These are phyloP conservation scores for Aspergillus tubingensis DNA, from an alignment of 2,329 filamentous ascomycete genomes.

Conservation along the genomic window DNA sequence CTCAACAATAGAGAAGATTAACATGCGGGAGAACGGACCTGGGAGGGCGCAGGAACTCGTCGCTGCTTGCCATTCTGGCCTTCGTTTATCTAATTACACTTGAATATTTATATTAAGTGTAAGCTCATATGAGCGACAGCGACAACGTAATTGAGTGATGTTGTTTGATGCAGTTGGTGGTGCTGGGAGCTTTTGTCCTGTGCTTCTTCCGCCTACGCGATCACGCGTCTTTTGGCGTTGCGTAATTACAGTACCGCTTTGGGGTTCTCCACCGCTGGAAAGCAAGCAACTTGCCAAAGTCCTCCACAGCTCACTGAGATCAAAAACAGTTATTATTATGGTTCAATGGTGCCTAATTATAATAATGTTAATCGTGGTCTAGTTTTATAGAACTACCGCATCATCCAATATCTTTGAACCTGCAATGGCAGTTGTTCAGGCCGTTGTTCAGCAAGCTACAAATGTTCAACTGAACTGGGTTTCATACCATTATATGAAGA, in stretches of 20 bases:
- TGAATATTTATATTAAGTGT: background rate
- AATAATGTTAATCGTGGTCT: too few species aligned
- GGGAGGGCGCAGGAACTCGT: conserved; percentile 32
- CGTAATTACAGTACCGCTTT: conserved; percentile 28
- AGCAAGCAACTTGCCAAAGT: background rate
- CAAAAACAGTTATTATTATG: background rate
- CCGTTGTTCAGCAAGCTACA: too few species aligned
- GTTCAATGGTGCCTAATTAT: background rate
- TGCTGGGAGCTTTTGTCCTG: conserved; percentile 4
- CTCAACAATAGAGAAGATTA: background rate
- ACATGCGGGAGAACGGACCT: conserved; percentile 24
- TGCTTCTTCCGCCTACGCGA: conserved; percentile 17
- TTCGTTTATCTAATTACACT: background rate
- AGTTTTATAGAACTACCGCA: too few species aligned
- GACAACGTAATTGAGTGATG: background rate
- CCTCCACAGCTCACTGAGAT: background rate
- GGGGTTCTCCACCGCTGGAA: conserved; percentile 6
- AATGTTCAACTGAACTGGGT: too few species aligned
- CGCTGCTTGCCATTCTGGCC: conserved; percentile 20
- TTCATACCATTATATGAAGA: too few species aligned
- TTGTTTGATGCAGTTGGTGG: background rate
- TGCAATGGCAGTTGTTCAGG: too few species aligned
- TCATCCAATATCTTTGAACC: too few species aligned
- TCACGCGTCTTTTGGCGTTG: conserved; percentile 32
- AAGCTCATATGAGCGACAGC: background rate